Evolutionary conservation across 108 stramenopile species (phyloP), one percentile per base, ranked within the genome.

Genomic region (Aureococcus anophagefferens): DNA sequence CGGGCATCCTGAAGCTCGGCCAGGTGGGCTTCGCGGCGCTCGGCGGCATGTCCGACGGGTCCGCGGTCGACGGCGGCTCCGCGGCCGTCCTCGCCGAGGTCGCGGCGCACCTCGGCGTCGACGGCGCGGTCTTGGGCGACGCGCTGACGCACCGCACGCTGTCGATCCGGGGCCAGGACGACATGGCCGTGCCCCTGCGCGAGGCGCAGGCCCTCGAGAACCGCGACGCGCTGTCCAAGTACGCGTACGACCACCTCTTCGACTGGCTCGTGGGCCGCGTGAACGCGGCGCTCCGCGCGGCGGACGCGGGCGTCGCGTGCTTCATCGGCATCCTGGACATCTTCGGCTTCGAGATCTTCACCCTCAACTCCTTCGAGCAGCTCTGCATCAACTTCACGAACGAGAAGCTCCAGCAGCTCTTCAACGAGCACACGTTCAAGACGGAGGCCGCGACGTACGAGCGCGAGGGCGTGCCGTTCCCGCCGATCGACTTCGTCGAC

Each of bases 361-460:
- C 31, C 3, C 4, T 11, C 4, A 94, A 95, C 73, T 86, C 83
- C 33, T 97, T 95, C 75, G 94, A 95, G 80, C 93, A 97, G 77
- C 80, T 96, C 28, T 96, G 94, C 79, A 97, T 97, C 80, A 97
- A 96, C 81, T 96, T 91, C 76, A 91, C 91, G 66, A 97, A 97
- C 73, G 92, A 92, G 71, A 89, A 89, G 17, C 82, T 95, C 28
- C 91, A 93, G 75, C 91, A 93, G 74, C 94, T 93, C 69, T 94
- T 93, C 83, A 93, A 93, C 74, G 71, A 81, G 46, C 91, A 89
- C 66, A 84, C 93, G 5, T 91, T 96, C 81, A 89, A 90, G 72
- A 66, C 86, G 30, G 93, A 94, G 70, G 89, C 91, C 64, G 76
- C 78, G 51, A 89, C 88, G 64, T 94, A 92, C 75, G 72, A 82